A percentile compares a stretch with the other conserved stretches of the same genome.
phyloP scores from a whole-genome alignment of 768 basidiomycete genomes.

The Suillus paluster region DNA sequence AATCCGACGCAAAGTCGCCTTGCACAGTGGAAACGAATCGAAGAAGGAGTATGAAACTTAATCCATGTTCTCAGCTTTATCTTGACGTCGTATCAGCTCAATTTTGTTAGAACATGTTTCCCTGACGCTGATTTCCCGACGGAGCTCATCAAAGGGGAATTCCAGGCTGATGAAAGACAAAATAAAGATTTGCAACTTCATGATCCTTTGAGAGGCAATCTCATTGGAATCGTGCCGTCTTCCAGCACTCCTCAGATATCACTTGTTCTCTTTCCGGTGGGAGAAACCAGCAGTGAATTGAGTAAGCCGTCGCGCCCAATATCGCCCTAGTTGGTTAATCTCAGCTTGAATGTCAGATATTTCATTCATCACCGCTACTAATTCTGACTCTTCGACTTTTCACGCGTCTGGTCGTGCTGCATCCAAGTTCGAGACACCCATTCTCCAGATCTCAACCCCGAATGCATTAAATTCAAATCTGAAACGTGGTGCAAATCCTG shows the following conservation, averaged over 20 bases:
- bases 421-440: slow-evolving; percentile 65
- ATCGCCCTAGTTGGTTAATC: not conserved
- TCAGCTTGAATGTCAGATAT: slow-evolving; percentile 11
- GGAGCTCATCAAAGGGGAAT: slow-evolving; percentile 64
- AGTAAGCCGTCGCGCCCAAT: slow-evolving; percentile 47
- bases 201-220: slow-evolving; percentile 62
- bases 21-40: slow-evolving; percentile 52
- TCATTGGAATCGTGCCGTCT: slow-evolving; percentile 47
- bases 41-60: slow-evolving; percentile 61
- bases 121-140: slow-evolving; percentile 76
- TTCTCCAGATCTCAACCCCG: slow-evolving; percentile 61
- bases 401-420: slow-evolving; percentile 47
- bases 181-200: slow-evolving; percentile 44
- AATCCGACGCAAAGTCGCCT: slow-evolving; percentile 25
- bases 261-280: slow-evolving; percentile 64
- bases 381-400: slow-evolving; percentile 34
- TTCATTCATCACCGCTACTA: slow-evolving; percentile 55
- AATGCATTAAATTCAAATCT: slow-evolving; percentile 20
- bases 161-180: slow-evolving; percentile 49
- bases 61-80: not conserved
- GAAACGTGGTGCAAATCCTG: slow-evolving; percentile 16
- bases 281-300: slow-evolving; percentile 58
- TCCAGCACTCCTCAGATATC: slow-evolving; percentile 28
- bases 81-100: slow-evolving; percentile 49
- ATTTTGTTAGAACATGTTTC: slow-evolving; percentile 70